These are phyloP conservation scores for Zygnema cylindricum DNA, from an alignment of 139 green algal genomes.

Conservation along the genomic window DNA sequence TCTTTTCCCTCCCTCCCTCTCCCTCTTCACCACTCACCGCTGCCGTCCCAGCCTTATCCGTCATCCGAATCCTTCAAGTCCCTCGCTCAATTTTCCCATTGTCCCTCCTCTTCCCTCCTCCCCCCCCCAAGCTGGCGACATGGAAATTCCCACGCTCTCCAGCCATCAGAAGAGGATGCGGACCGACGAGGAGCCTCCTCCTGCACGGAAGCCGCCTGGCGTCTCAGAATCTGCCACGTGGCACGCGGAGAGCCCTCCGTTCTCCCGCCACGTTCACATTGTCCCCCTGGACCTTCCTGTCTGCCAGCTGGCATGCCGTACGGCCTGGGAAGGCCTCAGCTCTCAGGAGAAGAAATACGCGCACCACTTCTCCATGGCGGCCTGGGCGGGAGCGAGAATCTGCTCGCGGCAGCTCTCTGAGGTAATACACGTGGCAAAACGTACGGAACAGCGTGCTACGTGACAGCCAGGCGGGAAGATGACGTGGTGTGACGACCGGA, in stretches of 20 bases:
- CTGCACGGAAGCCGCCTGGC: too few species aligned
- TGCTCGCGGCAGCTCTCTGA: conserved; percentile 28
- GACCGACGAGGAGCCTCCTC: not conserved
- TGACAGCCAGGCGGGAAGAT: not conserved
- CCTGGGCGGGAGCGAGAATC: conserved; percentile 20
- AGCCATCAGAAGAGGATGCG: not conserved
- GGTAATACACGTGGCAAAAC: not conserved
- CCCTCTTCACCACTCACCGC: not conserved
- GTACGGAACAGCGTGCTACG: not conserved
- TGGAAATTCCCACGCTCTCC: not conserved
- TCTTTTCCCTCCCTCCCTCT: not conserved
- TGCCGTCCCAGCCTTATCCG: not conserved
- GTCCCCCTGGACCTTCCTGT: conserved; percentile 24
- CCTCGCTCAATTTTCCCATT: not conserved
- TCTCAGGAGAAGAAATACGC: not conserved
- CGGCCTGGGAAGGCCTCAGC: not conserved
- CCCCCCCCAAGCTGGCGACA: not conserved
- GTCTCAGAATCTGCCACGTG: not conserved
- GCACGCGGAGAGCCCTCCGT: not conserved
- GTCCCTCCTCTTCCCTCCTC: not conserved
- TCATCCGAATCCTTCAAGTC: not conserved
- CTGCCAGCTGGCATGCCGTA: conserved; percentile 6
- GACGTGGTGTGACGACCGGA: too few species aligned
- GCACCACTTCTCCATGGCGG: conserved; percentile 15
- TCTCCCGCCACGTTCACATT: not conserved